Evolutionary conservation across 139 green algal genomes (phyloP), one percentile per base, ranked within the genome.

Genomic region (Mesotaenium endlicherianum): DNA sequence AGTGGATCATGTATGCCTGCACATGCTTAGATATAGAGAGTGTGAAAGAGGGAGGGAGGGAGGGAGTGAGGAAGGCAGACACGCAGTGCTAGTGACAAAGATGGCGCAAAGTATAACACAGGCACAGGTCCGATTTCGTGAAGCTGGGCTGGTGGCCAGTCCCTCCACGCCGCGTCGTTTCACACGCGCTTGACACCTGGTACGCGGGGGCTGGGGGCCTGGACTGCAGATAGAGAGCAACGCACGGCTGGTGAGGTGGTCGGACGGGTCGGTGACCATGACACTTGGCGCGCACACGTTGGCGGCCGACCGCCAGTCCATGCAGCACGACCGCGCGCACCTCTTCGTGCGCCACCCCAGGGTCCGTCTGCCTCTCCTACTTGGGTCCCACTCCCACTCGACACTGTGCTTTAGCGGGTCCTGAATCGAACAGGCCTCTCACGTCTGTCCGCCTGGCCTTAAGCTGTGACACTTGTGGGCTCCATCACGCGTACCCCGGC

Each of bases 221-320:
- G n/a, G n/a, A n/a, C 44, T 3, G 2, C 76, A 83, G 79, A 16
- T 81, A 2, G 81, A 90, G 74, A 81, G 69, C 75, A 91, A 90
- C 76, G 88, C 88, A 8, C 81, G 81, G n/a, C 50, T 91, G 11
- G 85, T 91, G 77, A 11, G 47, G 17, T 91, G 88, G 88, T 86
- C 71, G 3, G 88, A 91, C 58, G 88, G 85, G 30, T 83, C 43
- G 30, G 11, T 45, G 59, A 57, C 80, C 50, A 70, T 91, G 70
- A 44, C 83, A 31, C 43, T 91, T 20, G 88, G 88, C 57, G 70
- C 84, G 0, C 85, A 91, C 71, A 72, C 80, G 41, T 77, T 91
- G 2, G 44, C 80, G 3, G 47, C 86, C 36, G 31, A 68, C 40
- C n/a, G 31, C 38, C 75, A 81, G 71, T 36, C 6, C 53, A 59